Evolutionary conservation across 2,329 filamentous ascomycete genomes (phyloP).

Genomic region (Stagonosporopsis chrysanthemi): DNA sequence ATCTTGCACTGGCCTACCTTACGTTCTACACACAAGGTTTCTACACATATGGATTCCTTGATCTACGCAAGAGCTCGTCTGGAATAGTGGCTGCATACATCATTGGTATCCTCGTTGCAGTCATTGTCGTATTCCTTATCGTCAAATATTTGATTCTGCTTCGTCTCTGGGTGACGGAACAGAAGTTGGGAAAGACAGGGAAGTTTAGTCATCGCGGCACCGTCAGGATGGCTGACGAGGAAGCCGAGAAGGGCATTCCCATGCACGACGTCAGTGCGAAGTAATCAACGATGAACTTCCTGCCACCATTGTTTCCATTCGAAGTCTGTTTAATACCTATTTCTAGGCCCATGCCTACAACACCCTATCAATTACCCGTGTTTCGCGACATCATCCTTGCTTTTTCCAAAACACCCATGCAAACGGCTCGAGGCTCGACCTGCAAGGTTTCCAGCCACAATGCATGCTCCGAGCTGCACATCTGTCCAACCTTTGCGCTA

Average conservation of each 20-base stretch:
- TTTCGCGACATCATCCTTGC: neutral
- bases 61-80: slow-evolving; percentile 59
- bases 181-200: slow-evolving; percentile 51
- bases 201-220: slow-evolving; percentile 37
- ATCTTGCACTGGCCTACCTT: slow-evolving; percentile 77
- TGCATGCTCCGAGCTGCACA: slow-evolving; percentile 18
- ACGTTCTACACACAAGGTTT: slow-evolving; percentile 73
- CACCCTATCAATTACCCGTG: neutral
- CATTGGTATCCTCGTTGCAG: slow-evolving; percentile 55
- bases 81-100: slow-evolving; percentile 70
- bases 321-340: slow-evolving; percentile 12
- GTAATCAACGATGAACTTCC: slow-evolving; percentile 13
- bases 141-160: slow-evolving; percentile 51
- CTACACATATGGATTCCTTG: slow-evolving; percentile 82
- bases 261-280: slow-evolving; percentile 30
- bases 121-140: slow-evolving; percentile 52
- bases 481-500: slow-evolving; percentile 16
- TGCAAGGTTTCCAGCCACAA: slow-evolving; percentile 19
- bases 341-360: neutral
- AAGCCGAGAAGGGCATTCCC: slow-evolving; percentile 28
- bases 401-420: slow-evolving; percentile 1
- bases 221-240: slow-evolving; percentile 19
- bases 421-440: slow-evolving; percentile 4
- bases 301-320: neutral
- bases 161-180: slow-evolving; percentile 55